Conservation (phyloP, 495 filamentous ascomycete genomes). For the Xylaria acuta region DNA sequence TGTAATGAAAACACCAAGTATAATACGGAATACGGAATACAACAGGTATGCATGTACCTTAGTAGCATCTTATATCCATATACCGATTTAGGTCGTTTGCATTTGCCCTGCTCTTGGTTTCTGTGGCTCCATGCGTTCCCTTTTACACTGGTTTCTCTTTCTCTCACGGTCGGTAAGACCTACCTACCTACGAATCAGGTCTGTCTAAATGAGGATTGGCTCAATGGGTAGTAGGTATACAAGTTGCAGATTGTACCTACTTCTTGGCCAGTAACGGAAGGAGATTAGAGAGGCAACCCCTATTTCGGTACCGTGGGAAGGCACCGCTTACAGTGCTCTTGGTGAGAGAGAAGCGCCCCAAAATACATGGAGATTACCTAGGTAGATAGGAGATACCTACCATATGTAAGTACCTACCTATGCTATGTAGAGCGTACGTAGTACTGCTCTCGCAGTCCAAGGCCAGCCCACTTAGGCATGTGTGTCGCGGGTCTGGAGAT, state of each 20-base stretch:
- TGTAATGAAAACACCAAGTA: not conserved
- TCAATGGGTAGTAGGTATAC: not conserved
- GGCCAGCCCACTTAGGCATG: constrained; percentile 3
- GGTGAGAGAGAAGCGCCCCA: not conserved
- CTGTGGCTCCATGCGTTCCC: not conserved
- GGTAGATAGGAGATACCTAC: too few relatives aligned
- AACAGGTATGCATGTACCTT: not conserved
- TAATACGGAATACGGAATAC: not conserved
- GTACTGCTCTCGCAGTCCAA: constrained; percentile 2
- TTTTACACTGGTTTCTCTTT: not conserved
- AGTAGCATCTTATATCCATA: not conserved
- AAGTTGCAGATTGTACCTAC: constrained; percentile 7
- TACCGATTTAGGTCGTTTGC: not conserved
- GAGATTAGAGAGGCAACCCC: constrained; percentile 5
- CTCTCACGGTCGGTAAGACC: not conserved
- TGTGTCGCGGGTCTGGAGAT: constrained; percentile 15
- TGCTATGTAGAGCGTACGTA: too few relatives aligned
- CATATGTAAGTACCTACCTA: too few relatives aligned
- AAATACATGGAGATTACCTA: not conserved
- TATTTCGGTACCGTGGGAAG: constrained; percentile 3
- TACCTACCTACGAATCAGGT: not conserved
- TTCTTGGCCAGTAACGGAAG: not conserved
- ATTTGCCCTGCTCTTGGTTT: not conserved
- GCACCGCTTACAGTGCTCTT: not conserved
- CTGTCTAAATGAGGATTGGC: not conserved